phyloP scores from a whole-genome alignment of 2,329 filamentous ascomycete species.

The Fusarium heterosporum region DNA sequence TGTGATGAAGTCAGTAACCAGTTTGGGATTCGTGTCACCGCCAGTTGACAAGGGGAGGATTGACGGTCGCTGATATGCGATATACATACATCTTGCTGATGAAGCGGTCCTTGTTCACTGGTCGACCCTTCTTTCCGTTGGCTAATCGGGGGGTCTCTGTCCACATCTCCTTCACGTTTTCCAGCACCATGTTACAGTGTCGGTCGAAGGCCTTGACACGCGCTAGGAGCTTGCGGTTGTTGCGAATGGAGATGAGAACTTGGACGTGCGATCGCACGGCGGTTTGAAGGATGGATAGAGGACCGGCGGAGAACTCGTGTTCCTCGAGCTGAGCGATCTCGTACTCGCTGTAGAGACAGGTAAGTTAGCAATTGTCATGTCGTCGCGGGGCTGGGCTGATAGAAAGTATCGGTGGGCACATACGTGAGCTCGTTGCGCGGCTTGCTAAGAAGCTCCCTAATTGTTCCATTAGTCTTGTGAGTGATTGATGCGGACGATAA shows the following conservation, averaged over 20 bases:
- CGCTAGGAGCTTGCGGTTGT: constrained; percentile 97
- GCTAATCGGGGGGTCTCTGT: constrained; percentile 88
- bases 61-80: neutral
- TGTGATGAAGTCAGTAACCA: constrained; percentile 52
- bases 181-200: constrained; percentile 98
- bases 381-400: constrained; percentile 28
- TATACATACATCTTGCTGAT: constrained; percentile 93
- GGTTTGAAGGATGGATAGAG: constrained; percentile 92
- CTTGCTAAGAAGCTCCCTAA: constrained; percentile 88
- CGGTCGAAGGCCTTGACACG: constrained; percentile 98
- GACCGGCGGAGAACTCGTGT: constrained; percentile 66
- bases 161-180: constrained; percentile 98
- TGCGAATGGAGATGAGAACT: constrained; percentile 96
- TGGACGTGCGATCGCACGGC: constrained; percentile 94
- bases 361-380: constrained; percentile 34
- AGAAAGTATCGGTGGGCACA: constrained; percentile 49
- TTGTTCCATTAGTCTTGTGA: constrained; percentile 46
- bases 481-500: neutral
- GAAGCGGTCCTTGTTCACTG: constrained; percentile 97
- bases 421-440: constrained; percentile 92
- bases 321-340: constrained; percentile 80
- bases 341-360: constrained; percentile 75
- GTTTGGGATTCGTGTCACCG: constrained; percentile 14
- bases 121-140: constrained; percentile 87
- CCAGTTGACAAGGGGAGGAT: constrained; percentile 4